These are phyloP conservation scores for Microthlaspi erraticum DNA, from an alignment of 345 rosid genomes.

Conservation along the genomic window DNA sequence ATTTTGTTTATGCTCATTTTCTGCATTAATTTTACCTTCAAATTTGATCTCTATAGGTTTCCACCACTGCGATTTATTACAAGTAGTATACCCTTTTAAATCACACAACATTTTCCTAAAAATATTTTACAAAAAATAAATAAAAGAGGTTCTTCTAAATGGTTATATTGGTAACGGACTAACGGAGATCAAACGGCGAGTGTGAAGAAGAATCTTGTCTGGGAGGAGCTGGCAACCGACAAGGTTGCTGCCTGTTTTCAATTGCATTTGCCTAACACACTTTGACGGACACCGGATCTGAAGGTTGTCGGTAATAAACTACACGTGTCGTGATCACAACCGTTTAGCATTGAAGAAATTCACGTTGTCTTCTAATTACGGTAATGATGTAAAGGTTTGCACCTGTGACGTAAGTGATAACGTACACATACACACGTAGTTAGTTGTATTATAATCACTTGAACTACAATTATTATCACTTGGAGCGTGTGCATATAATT, in stretches of 20 bases:
- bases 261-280: conserved; percentile 29
- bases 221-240: conserved; percentile 80
- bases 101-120: not conserved
- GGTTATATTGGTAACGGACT: not conserved
- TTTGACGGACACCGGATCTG: conserved; percentile 53
- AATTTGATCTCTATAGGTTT: too few species aligned
- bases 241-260: conserved; percentile 60
- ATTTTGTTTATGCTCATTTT: too few species aligned
- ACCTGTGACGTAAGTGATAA: conserved; percentile 5
- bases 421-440: not conserved
- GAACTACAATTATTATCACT: not conserved
- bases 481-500: conserved; percentile 10
- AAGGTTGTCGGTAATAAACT: conserved; percentile 49
- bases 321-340: conserved; percentile 49
- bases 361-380: conserved; percentile 12
- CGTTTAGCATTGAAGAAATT: not conserved
- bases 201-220: conserved; percentile 47
- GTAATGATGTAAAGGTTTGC: not conserved
- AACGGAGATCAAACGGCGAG: conserved; percentile 30
- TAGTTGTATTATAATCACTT: not conserved
- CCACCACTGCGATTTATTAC: too few species aligned
- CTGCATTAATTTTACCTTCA: too few species aligned
- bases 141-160: not conserved
- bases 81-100: not conserved
- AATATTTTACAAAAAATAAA: not conserved